A percentile compares a stretch with the other conserved stretches of the same genome.
Conservation (phyloP, 345 rosid genomes). For the Eutrema heterophyllum region DNA sequence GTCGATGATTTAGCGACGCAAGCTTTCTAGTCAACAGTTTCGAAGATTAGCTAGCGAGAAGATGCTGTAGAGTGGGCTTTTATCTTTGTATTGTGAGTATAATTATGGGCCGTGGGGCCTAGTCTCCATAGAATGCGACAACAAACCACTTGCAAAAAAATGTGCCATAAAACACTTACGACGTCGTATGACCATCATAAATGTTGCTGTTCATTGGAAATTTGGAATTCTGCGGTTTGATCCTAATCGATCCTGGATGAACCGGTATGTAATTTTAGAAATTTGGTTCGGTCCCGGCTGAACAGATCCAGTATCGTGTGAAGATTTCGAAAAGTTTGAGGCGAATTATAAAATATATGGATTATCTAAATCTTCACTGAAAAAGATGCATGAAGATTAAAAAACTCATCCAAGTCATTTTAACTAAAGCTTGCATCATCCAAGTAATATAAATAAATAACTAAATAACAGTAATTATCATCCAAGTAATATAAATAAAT, state of each 20-base stretch:
- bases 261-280: too few species aligned
- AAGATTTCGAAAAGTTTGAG: too few species aligned
- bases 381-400: too few species aligned
- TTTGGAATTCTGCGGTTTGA: background rate
- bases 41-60: background rate
- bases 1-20: constrained; percentile 11
- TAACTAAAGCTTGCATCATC: too few species aligned
- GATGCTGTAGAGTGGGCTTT: constrained; percentile 20
- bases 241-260: background rate
- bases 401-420: too few species aligned
- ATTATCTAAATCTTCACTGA: too few species aligned
- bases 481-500: too few species aligned
- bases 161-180: constrained; percentile 1
- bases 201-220: background rate
- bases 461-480: too few species aligned
- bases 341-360: too few species aligned
- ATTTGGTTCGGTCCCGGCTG: too few species aligned
- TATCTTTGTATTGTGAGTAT: background rate
- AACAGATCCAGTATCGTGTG: too few species aligned
- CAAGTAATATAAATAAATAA: too few species aligned
- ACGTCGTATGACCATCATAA: background rate
- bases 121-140: constrained; percentile 12
- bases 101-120: constrained; percentile 27
- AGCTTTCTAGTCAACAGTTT: background rate
- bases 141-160: background rate